These are phyloP conservation scores for Hirsutella minnesotensis DNA, from an alignment of 2,329 filamentous ascomycete genomes.

Conservation along the genomic window DNA sequence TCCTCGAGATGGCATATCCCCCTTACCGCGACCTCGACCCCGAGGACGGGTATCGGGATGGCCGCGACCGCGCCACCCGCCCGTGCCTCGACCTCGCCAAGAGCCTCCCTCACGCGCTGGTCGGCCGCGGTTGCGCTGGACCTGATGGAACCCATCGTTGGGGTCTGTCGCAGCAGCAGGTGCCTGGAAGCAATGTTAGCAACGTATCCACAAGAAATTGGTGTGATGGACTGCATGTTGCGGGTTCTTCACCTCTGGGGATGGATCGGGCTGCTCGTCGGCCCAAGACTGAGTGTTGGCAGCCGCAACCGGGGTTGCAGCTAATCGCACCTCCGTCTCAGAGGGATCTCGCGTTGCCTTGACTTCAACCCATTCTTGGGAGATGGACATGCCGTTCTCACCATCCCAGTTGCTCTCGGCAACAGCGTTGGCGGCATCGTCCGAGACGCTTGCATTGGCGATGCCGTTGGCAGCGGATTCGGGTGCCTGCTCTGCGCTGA, in stretches of 20 bases:
- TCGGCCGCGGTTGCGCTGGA: conserved; percentile 48
- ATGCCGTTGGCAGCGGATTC: conserved; percentile 28
- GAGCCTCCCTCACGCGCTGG: conserved; percentile 37
- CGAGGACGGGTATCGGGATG: conserved; percentile 34
- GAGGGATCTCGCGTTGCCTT: conserved; percentile 60
- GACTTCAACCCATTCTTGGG: conserved; percentile 59
- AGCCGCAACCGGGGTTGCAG: conserved; percentile 46
- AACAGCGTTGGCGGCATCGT: conserved; percentile 46
- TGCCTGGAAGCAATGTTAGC: conserved; percentile 10
- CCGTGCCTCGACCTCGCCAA: conserved; percentile 32
- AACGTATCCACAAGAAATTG: not conserved
- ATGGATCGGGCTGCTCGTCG: conserved; percentile 57
- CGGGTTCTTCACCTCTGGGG: conserved; percentile 32
- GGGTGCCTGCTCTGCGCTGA: conserved; percentile 27
- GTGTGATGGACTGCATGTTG: no score
- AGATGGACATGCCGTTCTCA: conserved; percentile 29
- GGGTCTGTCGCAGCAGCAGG: conserved; percentile 26
- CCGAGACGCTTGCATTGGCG: conserved; percentile 38
- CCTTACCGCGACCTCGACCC: conserved; percentile 27
- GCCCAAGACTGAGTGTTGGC: conserved; percentile 62
- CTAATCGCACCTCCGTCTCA: conserved; percentile 59
- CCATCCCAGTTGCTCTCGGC: conserved; percentile 56
- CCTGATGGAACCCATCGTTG: conserved; percentile 62
- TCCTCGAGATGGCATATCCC: conserved; percentile 21
- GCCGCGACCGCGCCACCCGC: conserved; percentile 39